Evolutionary conservation across 2,329 filamentous ascomycete species (phyloP).

Genomic region (Cercospora citrullina): DNA sequence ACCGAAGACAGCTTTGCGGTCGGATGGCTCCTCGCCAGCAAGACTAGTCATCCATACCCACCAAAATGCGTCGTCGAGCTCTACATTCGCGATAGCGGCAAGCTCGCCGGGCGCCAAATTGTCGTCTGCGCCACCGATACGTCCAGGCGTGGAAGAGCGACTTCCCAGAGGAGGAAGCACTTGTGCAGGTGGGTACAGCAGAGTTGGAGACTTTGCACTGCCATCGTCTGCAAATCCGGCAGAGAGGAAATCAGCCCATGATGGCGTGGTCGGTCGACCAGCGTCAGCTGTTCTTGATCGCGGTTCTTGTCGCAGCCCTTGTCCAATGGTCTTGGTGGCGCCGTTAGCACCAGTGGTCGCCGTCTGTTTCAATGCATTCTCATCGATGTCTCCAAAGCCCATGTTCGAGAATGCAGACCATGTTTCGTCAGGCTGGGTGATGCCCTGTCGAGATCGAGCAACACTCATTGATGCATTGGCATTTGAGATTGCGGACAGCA

Average conservation of each 20-base stretch:
- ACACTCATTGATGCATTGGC: constrained; percentile 82
- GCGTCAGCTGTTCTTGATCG: constrained; percentile 66
- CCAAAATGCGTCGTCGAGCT: constrained; percentile 96
- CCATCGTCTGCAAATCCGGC: constrained; percentile 82
- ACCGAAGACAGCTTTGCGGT: constrained; percentile 89
- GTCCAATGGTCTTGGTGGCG: constrained; percentile 25
- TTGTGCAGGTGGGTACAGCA: constrained; percentile 89
- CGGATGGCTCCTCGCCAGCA: constrained; percentile 80
- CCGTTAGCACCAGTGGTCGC: constrained; percentile 27
- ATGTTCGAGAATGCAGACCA: constrained; percentile 98
- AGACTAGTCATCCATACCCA: constrained; percentile 99
- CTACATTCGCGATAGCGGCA: constrained; percentile 82
- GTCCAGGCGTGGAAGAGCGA: constrained; percentile 22
- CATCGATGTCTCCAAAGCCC: constrained; percentile 75
- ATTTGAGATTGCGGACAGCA: constrained; percentile 82
- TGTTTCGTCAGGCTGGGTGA: constrained; percentile 68
- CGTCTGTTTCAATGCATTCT: constrained; percentile 26
- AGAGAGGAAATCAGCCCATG: constrained; percentile 96
- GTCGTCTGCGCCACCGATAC: constrained; percentile 58
- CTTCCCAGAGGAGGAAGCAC: constrained; percentile 73
- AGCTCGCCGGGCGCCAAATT: constrained; percentile 89
- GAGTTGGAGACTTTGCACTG: constrained; percentile 50
- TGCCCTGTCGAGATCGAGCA: constrained; percentile 43
- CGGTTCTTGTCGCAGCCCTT: constrained; percentile 64
- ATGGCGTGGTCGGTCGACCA: constrained; percentile 87